phyloP scores from a whole-genome alignment of 257 asterid species.

The Paulownia fortunei region DNA sequence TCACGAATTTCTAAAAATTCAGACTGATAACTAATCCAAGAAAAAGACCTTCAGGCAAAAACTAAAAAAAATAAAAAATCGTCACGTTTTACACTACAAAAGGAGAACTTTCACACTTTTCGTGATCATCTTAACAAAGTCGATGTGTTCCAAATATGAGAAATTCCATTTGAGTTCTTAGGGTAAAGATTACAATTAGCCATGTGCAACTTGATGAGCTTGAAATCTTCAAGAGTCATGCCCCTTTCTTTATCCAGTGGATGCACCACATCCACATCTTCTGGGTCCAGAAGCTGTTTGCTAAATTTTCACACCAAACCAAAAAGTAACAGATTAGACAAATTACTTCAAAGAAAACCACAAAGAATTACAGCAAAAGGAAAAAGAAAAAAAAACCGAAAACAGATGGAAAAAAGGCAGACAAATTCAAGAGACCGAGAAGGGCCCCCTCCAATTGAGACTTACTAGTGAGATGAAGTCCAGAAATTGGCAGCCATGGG shows the following conservation, averaged over 20 bases:
- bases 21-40: neutral
- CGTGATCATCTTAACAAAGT: neutral
- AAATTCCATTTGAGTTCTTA: neutral
- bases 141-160: neutral
- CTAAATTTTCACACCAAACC: constrained; percentile 38
- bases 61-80: neutral
- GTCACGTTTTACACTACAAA: neutral
- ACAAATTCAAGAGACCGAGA: neutral
- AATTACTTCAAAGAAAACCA: constrained; percentile 3
- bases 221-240: constrained; percentile 81
- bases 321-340: neutral
- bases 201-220: constrained; percentile 90
- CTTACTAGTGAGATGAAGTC: constrained; percentile 91
- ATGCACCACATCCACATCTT: constrained; percentile 82
- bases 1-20: neutral
- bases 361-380: neutral
- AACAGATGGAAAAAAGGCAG: neutral
- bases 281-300: constrained; percentile 82
- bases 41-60: neutral
- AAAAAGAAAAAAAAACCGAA: neutral
- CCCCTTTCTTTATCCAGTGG: constrained; percentile 83
- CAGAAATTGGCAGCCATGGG: constrained; percentile 96
- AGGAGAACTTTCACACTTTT: neutral
- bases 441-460: neutral
- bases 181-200: constrained; percentile 58